Conservation (phyloP, 805 yeast genomes). For the Blastobotrys mokoenaii region DNA sequence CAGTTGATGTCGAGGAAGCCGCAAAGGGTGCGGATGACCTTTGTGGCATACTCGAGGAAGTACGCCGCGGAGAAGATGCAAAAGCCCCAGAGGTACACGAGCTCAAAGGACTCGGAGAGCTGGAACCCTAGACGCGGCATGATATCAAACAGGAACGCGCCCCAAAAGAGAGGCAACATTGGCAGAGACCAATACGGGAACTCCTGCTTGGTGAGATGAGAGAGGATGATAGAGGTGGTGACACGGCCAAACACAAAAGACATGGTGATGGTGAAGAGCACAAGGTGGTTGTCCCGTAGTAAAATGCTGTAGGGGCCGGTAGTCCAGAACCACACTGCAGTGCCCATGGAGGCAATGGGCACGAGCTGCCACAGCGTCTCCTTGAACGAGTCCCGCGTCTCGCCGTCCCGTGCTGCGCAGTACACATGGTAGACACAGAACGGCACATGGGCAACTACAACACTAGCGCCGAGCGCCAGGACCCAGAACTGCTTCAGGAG, state of each 20-base stretch:
- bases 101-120: constrained; percentile 24
- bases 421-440: constrained; percentile 47
- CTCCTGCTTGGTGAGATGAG: constrained; percentile 74
- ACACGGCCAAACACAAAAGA: constrained; percentile 89
- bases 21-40: constrained; percentile 69
- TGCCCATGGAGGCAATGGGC: constrained; percentile 58
- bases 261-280: constrained; percentile 66
- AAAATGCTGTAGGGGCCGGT: constrained; percentile 41
- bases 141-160: constrained; percentile 30
- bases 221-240: constrained; percentile 49
- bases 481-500: constrained; percentile 23
- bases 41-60: constrained; percentile 60
- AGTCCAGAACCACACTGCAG: constrained; percentile 38
- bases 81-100: constrained; percentile 40
- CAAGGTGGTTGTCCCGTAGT: constrained; percentile 38
- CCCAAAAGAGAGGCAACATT: constrained; percentile 35
- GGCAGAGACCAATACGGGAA: constrained; percentile 74
- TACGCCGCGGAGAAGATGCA: constrained; percentile 61
- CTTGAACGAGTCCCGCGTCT: constrained; percentile 23
- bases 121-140: constrained; percentile 47
- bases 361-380: constrained; percentile 45
- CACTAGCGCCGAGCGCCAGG: constrained; percentile 20
- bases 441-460: constrained; percentile 54
- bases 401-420: constrained; percentile 28
- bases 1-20: constrained; percentile 83